Conservation (phyloP, 2,329 filamentous ascomycete genomes). For the Trichoderma guizhouense region DNA sequence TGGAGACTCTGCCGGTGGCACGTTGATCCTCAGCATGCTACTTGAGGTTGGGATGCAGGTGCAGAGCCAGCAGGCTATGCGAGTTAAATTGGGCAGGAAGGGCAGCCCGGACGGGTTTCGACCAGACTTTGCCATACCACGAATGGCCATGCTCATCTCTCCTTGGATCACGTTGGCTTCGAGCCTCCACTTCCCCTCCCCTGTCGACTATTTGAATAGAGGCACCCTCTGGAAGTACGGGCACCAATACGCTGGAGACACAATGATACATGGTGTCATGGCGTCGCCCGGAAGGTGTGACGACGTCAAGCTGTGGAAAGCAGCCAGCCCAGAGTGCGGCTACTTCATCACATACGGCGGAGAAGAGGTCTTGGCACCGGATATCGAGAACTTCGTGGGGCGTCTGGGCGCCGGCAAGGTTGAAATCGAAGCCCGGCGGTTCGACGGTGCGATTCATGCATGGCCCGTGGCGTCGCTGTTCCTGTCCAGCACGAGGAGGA, state of each 20-base stretch:
- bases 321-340: constrained; percentile 62
- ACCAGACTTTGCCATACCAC: constrained; percentile 32
- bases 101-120: constrained; percentile 20
- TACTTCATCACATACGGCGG: constrained; percentile 69
- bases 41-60: constrained; percentile 55
- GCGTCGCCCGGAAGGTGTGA: constrained; percentile 68
- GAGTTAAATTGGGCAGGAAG: constrained; percentile 16
- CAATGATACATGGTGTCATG: constrained; percentile 33
- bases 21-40: constrained; percentile 68
- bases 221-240: constrained; percentile 67
- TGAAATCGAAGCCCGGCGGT: constrained; percentile 55
- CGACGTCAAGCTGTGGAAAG: constrained; percentile 63
- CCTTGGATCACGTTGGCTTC: constrained; percentile 77
- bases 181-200: constrained; percentile 61
- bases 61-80: constrained; percentile 23
- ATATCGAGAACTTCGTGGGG: constrained; percentile 60
- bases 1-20: constrained; percentile 78
- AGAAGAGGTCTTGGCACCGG: constrained; percentile 73
- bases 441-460: constrained; percentile 69
- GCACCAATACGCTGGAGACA: constrained; percentile 58
- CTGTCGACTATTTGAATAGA: constrained; percentile 71
- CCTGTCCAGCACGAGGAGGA: constrained; percentile 45
- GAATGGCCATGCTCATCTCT: constrained; percentile 69
- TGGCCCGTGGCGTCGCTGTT: constrained; percentile 74
- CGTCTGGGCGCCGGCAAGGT: constrained; percentile 53